Evolutionary conservation across 83 land plant genomes (phyloP), one percentile per base, ranked within the genome.

Genomic region (Diphasiastrum complanatum): DNA sequence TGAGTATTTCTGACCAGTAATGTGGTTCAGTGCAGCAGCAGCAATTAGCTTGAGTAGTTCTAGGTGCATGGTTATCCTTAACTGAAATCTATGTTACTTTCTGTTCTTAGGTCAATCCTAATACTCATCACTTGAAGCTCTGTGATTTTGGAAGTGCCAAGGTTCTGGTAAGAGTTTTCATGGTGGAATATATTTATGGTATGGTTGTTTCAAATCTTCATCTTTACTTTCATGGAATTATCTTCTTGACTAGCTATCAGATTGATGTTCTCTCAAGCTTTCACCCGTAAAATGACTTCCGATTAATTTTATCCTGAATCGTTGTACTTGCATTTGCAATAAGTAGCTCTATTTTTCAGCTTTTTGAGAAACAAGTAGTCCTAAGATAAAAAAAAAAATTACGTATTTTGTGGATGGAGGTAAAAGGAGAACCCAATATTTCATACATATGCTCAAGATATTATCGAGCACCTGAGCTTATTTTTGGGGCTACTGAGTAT

Each of bases 121-220:
- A 19, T 41, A 34, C 45, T 5, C 34, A 23, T 28, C 63, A 11
- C 31, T 80, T 66, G 58, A 83, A 83, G 87, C 80, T n/a, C n/a
- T n/a, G n/a, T 33, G 75, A 83, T 71, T 68, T 83, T 77, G 87
- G 87, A 6, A 83, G 87, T 69, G 87, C 87, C 48, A 83, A 83
- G 58, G 74, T 62, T 69, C 47, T 83, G 87, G 87, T 83, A 78
- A 59, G 78, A 41, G 55, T 26, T 6, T 8, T 25, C 32, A 23
- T 35, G n/a, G n/a, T n/a, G n/a, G n/a, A n/a, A n/a, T n/a, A n/a
- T n/a, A n/a, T n/a, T n/a, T n/a, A n/a, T n/a, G n/a, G n/a, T n/a
- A n/a, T n/a, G n/a, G n/a, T n/a, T n/a, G n/a, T n/a, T n/a, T n/a
- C n/a, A n/a, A n/a, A n/a, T n/a, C n/a, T n/a, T n/a, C n/a, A n/a